phyloP scores from a whole-genome alignment of 345 rosid species.

The Jatropha curcas region DNA sequence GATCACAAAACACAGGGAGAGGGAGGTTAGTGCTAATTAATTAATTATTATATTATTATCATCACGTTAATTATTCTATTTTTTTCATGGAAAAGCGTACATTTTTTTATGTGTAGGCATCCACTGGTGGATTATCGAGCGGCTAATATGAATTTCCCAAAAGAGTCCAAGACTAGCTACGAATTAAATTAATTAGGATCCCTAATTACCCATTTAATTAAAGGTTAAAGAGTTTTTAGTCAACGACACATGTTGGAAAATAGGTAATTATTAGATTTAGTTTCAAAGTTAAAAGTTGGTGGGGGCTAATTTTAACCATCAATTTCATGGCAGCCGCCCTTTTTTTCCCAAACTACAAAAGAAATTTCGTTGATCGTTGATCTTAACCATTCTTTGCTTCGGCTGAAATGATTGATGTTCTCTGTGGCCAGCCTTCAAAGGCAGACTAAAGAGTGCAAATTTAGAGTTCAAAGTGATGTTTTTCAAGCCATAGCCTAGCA shows the following conservation, averaged over 20 bases:
- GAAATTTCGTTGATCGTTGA: neutral
- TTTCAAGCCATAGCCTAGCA: neutral
- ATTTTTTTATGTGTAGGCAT: neutral
- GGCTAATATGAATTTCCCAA: conserved; percentile 4
- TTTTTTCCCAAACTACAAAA: neutral
- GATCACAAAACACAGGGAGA: neutral
- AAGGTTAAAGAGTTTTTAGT: conserved; percentile 1
- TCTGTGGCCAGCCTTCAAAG: neutral
- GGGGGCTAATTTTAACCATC: neutral
- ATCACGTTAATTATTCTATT: neutral
- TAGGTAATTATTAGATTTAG: neutral
- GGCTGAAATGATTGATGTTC: neutral
- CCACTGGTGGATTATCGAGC: conserved; percentile 1
- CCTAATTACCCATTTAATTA: neutral
- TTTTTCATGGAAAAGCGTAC: neutral
- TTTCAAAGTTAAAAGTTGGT: neutral
- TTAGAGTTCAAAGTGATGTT: neutral
- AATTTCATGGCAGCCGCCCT: neutral
- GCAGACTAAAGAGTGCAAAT: neutral
- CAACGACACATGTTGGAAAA: conserved; percentile 1
- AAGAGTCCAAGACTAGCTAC: conserved; percentile 4
- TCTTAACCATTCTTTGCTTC: neutral
- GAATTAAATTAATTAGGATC: too few relatives aligned
- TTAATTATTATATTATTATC: neutral
- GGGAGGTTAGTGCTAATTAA: neutral